Evolutionary conservation across 2,329 filamentous ascomycete species (phyloP), one percentile per base, ranked within the genome.

Genomic region (Colletotrichum trifolii): DNA sequence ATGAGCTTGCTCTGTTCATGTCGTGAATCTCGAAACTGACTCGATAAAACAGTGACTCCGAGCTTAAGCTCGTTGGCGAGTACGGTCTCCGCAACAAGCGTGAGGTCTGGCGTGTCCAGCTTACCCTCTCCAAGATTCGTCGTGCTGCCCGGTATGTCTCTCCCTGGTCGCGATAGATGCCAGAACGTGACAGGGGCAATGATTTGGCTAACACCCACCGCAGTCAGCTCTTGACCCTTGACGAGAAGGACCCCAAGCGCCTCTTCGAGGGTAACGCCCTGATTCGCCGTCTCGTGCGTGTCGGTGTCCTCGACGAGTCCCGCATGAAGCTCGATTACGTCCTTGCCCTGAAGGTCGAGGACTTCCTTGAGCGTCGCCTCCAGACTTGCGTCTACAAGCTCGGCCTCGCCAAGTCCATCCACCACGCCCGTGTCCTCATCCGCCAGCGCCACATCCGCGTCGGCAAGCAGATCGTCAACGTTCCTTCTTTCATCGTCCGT

Each of bases 251-350:
- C 87, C 96, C 96, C 83, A 98, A 98, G 91, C 94, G 96, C 86
- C 94, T 99, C 74, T 99, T 99, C 89, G 96, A 99, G 90, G 96
- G 96, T 85, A 99, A 99, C 85, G 96, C 96, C 82, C 90, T 99
- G 82, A 99, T 99, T 91, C 96, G 96, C 83, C 96, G 96, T 92
- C 94, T 99, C 74, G 96, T 99, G 74, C 96, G 96, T 83, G 94
- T 98, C 82, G 96, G 96, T 93, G 96, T 99, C 79, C 93, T 99
- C 79, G 96, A 99, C 83, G 96, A 99, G 89, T 94, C 94, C 82
- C 96, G 96, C 90, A 99, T 99, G 96, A 99, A 97, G 92, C 96
- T 99, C 89, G 96, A 99, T 97, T 97, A 99, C 91, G 96, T 99
- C 81, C 87, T 99, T 81, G 96, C 96, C 85, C 91, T 99, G 69